A percentile compares a stretch with the other conserved stretches of the same genome.
Conservation (phyloP, 202 grass and related monocot genomes). For the Panicum hallii region DNA sequence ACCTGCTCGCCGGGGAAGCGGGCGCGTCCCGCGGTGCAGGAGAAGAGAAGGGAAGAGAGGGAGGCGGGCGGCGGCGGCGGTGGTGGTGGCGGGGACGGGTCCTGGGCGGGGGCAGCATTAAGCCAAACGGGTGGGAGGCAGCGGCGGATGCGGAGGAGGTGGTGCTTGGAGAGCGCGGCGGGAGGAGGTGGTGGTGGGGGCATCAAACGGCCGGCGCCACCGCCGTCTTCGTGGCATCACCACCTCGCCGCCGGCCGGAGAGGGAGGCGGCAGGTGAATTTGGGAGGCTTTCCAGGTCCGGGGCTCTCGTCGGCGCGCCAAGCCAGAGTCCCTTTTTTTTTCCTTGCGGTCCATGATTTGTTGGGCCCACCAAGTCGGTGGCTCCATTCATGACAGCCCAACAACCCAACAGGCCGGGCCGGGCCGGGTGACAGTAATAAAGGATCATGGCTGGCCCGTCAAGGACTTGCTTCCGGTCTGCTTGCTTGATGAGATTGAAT, state of each 20-base stretch:
- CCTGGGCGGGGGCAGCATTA: slow-evolving; percentile 1
- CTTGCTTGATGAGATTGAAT: no score
- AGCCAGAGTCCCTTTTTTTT: not conserved
- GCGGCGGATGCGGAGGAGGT: slow-evolving; percentile 47
- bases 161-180: slow-evolving; percentile 35
- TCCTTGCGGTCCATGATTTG: not conserved
- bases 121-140: slow-evolving; percentile 52
- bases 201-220: slow-evolving; percentile 52
- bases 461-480: no score
- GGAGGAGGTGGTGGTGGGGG: slow-evolving; percentile 35
- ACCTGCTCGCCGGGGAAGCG: slow-evolving; percentile 49
- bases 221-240: slow-evolving; percentile 49
- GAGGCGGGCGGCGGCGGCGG: slow-evolving; percentile 15
- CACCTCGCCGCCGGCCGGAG: slow-evolving; percentile 37
- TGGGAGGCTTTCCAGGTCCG: not conserved
- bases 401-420: not conserved
- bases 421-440: not conserved
- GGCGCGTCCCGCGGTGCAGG: slow-evolving; percentile 34
- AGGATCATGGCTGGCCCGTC: not conserved
- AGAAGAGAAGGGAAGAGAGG: slow-evolving; percentile 52
- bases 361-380: not conserved
- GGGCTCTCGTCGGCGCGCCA: slow-evolving; percentile 13
- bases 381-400: not conserved
- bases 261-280: slow-evolving; percentile 8
- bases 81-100: not conserved